Conservation (phyloP, 371 early-diverging fungal species). For the Apophysomyces variabilis region DNA sequence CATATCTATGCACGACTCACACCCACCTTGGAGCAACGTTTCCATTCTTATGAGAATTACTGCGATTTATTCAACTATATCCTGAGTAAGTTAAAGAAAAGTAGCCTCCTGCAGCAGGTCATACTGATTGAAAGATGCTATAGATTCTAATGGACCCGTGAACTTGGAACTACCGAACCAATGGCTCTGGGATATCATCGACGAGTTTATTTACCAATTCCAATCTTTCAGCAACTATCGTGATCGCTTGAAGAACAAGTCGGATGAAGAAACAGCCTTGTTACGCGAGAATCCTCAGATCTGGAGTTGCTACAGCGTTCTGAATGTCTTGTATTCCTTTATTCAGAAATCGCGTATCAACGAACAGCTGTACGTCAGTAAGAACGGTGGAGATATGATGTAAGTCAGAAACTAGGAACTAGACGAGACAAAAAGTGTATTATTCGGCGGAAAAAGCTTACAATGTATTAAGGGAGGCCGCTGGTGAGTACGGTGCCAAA, state of each 20-base stretch:
- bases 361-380: constrained; percentile 82
- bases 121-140: neutral
- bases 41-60: constrained; percentile 91
- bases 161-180: constrained; percentile 90
- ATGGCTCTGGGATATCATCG: constrained; percentile 97
- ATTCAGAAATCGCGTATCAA: constrained; percentile 90
- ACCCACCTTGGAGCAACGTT: constrained; percentile 85
- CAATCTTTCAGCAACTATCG: constrained; percentile 92
- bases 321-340: constrained; percentile 90
- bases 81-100: constrained; percentile 59
- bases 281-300: constrained; percentile 83
- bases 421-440: too few relatives aligned
- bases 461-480: constrained; percentile 50
- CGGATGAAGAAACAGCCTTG: constrained; percentile 74
- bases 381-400: constrained; percentile 84
- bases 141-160: constrained; percentile 77
- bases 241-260: constrained; percentile 77
- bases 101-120: too few relatives aligned
- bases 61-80: constrained; percentile 93
- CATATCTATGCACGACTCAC: constrained; percentile 89
- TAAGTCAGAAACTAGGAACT: too few relatives aligned
- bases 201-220: constrained; percentile 97
- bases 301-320: constrained; percentile 92
- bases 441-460: too few relatives aligned
- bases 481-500: constrained; percentile 73